A percentile compares a stretch with the other conserved stretches of the same genome.
Conservation (phyloP, 2,329 filamentous ascomycete species). For the Diplodia corticola region DNA sequence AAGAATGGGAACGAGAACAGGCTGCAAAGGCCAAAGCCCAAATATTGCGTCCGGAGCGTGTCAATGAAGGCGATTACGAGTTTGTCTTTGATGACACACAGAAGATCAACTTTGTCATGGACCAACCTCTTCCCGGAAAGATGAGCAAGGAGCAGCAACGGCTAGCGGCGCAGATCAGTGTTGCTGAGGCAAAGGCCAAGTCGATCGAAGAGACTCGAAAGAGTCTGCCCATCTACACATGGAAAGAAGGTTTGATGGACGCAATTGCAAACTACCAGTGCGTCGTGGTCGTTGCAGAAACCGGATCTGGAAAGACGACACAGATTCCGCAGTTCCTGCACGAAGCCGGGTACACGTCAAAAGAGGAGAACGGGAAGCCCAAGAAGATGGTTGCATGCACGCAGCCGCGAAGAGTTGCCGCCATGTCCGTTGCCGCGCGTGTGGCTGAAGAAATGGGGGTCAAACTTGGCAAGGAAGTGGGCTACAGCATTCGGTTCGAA, state of each 20-base stretch:
- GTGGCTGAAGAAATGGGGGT: slow-evolving; percentile 93
- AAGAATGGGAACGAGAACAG: slow-evolving; percentile 95
- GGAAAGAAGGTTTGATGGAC: slow-evolving; percentile 80
- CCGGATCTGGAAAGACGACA: slow-evolving; percentile 92
- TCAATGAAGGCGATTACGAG: slow-evolving; percentile 82
- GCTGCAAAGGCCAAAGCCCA: slow-evolving; percentile 83
- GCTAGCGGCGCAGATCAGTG: slow-evolving; percentile 78
- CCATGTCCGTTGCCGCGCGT: slow-evolving; percentile 95
- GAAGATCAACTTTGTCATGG: slow-evolving; percentile 80
- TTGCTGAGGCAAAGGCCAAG: slow-evolving; percentile 82
- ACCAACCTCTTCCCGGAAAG: slow-evolving; percentile 70
- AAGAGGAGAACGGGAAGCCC: slow-evolving; percentile 52
- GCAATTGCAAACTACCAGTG: slow-evolving; percentile 85
- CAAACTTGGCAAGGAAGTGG: slow-evolving; percentile 87
- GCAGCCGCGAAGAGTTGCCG: slow-evolving; percentile 90
- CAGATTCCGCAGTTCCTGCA: slow-evolving; percentile 92
- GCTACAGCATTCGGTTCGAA: slow-evolving; percentile 94
- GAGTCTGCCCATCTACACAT: slow-evolving; percentile 85
- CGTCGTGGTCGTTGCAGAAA: slow-evolving; percentile 90
- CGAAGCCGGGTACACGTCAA: slow-evolving; percentile 78
- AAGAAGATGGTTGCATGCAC: slow-evolving; percentile 89
- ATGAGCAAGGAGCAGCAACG: slow-evolving; percentile 77
- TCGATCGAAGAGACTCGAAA: slow-evolving; percentile 91
- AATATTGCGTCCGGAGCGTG: slow-evolving; percentile 71
- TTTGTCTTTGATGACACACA: slow-evolving; percentile 90